Base-by-base conservation (phyloP, 495 filamentous ascomycete genomes). In the Annulohypoxylon stygium region DNA sequence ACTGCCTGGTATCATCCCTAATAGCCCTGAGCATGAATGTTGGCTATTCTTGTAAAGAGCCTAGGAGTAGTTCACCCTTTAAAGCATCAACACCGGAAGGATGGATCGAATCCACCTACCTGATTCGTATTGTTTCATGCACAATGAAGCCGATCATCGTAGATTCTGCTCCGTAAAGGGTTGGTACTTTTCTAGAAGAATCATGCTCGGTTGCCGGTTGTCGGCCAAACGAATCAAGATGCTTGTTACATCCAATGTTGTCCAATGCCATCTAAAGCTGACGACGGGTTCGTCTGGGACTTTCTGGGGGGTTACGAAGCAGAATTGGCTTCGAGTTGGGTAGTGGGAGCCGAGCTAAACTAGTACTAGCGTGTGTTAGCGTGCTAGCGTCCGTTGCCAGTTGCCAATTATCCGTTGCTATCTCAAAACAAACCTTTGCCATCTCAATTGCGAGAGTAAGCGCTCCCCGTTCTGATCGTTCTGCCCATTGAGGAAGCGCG, bases 161-260 rank as follows among this genome's bases (percentile, higher is more conserved):
- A 50, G 62, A 57, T 50, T 67, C 36, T 58, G 43, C 34, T 18
- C 30, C 39, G 59, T 69, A 62, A 58, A 57, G 47, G 53, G 41
- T 58, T 55, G 43, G 30, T 55, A 51, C 6, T 34, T 26, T 66
- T 63, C 58, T 63, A 66, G 48, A 71, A 62, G 39, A 71, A 62
- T 53, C 2, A 59, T 57, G 23, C 43, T 16, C 30, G 55, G 20
- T 16, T 20, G 26, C 25, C 30, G 55, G 20, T 16, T 20, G 26
- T 63, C 57, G 14, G 48, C 67, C 39, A 48, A 67, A 57, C 69
- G 20, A 67, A 72, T 67, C 57, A 67, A 20, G 57, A 37, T 25
- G 54, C 41, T 33, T 11, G 41, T 34, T 62, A 25, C 43, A 33
- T 47, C 59, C 25, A 34, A 30, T 45, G 25, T n/a, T 25, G 18